These are phyloP conservation scores for Pseudocercospora musae DNA, from an alignment of 2,329 filamentous ascomycete species.

Conservation along the genomic window DNA sequence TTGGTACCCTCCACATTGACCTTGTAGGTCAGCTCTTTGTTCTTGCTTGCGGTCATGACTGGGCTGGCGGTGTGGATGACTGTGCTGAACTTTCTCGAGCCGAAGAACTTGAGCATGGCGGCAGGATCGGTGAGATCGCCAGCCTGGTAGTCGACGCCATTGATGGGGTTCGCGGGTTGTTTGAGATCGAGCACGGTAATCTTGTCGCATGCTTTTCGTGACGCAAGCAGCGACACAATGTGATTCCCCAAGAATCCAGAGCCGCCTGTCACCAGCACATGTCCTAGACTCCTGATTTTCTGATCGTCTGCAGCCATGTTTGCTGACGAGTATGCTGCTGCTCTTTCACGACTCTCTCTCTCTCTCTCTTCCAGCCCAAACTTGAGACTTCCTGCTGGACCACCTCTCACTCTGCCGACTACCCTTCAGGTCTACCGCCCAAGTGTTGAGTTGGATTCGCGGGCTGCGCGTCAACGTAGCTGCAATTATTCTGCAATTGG, in stretches of 20 bases:
- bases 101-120: conserved; percentile 42
- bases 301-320: conserved; percentile 9
- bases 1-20: conserved; percentile 53
- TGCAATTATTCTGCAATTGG: not conserved
- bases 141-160: conserved; percentile 48
- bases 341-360: not conserved
- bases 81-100: conserved; percentile 43
- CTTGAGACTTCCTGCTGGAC: not conserved
- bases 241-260: conserved; percentile 52
- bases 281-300: conserved; percentile 38
- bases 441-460: not conserved
- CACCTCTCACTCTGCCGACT: not conserved
- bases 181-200: conserved; percentile 49
- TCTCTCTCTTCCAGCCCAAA: too few species aligned
- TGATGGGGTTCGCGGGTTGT: conserved; percentile 39
- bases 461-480: not conserved
- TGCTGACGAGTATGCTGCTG: not conserved
- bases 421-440: not conserved
- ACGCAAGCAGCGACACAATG: conserved; percentile 48
- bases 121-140: conserved; percentile 49
- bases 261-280: conserved; percentile 50
- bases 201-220: conserved; percentile 41
- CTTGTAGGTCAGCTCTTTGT: conserved; percentile 44
- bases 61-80: conserved; percentile 53
- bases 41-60: conserved; percentile 36